Evolutionary conservation across 2,329 filamentous ascomycete species (phyloP), one percentile per base, ranked within the genome.

Genomic region (Paramyrothecium sp.): DNA sequence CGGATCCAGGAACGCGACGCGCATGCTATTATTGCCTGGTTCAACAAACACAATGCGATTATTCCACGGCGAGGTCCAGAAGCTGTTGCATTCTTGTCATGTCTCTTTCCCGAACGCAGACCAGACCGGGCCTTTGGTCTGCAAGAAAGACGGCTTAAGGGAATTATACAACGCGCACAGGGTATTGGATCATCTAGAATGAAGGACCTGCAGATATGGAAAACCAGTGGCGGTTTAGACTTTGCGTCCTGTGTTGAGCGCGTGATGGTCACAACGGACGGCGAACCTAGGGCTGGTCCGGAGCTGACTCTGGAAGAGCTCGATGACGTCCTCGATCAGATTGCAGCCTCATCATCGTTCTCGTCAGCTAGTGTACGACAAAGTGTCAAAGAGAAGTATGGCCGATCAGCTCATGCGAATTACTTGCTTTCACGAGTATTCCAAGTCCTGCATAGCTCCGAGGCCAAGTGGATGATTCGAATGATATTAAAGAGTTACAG

Each of bases 51-150:
- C 67, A 1, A 78, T 93, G n/a, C 73, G 85, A 65, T 72, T 76
- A 2, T 72, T 81, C 10, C 73, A 78, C 21, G 82, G 81, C 1
- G 75, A 86, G 65, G 76, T 76, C 4, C 30, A 56, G 51, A 53
- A 54, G 55, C 51, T 23, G 74, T 82, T 2, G 86, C 88, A 3
- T 74, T 94, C 2, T 76, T 93, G 0, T 91, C 88, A 2, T 84
- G 86, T 13, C 73, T 95, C 0, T 81, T 93, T 1, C 90, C 90
- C 0, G 85, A 90, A 63, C 84, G 79, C 60, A 80, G 90, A 53
- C 86, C 83, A 3, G 90, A 93, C 67, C 82, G 90, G 38, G 87
- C 91, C 2, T 93, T 91, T 68, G 79, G 78, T 21, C 73, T 93
- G 1, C 82, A 89, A 66, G 76, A 82, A 8, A 69, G 72, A 11